Conservation (phyloP, 2,329 filamentous ascomycete species). For the Escovopsis sp. region DNA sequence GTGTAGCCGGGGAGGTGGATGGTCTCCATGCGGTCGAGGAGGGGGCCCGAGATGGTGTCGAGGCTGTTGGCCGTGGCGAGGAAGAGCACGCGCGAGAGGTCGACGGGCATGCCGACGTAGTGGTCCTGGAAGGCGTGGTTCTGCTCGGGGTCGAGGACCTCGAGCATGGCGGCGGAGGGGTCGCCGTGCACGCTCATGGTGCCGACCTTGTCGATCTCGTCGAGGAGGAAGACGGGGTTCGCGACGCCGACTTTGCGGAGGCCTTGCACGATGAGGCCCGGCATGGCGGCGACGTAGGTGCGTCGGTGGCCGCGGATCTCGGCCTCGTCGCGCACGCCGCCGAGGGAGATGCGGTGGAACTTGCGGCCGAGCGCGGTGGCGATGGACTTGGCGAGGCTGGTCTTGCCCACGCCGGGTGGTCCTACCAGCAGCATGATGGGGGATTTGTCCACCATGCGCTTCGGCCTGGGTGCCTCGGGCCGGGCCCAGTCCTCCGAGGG, state of each 20-base stretch:
- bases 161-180: constrained; percentile 91
- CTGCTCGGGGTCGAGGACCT: constrained; percentile 93
- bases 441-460: constrained; percentile 84
- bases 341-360: constrained; percentile 92
- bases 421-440: constrained; percentile 88
- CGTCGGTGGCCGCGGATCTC: constrained; percentile 90
- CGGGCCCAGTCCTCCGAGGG: constrained; percentile 29
- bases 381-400: constrained; percentile 82
- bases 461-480: constrained; percentile 60
- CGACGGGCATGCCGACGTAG: constrained; percentile 89
- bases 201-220: constrained; percentile 96
- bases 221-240: constrained; percentile 88
- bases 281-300: constrained; percentile 98
- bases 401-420: constrained; percentile 91
- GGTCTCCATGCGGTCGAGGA: constrained; percentile 94
- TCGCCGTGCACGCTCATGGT: constrained; percentile 86
- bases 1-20: constrained; percentile 92
- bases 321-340: constrained; percentile 88
- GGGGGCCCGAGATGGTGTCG: constrained; percentile 85
- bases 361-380: constrained; percentile 84
- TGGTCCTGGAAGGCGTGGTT: constrained; percentile 92
- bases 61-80: constrained; percentile 93
- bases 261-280: constrained; percentile 82
- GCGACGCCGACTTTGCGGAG: constrained; percentile 89
- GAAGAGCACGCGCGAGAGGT: constrained; percentile 91